Evolutionary conservation across 305 asterid genomes (phyloP).

Genomic region (Solanum chacoense): DNA sequence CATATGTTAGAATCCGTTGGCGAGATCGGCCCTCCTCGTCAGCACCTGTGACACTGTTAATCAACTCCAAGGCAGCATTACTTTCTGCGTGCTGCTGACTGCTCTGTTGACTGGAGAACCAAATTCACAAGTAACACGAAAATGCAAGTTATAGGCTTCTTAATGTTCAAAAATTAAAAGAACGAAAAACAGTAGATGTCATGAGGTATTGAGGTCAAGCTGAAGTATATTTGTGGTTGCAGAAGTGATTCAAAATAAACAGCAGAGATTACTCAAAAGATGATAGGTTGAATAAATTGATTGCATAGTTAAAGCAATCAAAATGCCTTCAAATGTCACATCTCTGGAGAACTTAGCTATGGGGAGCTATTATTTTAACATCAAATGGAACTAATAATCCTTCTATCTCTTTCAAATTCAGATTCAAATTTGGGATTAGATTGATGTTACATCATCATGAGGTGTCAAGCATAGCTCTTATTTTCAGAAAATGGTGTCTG

Average conservation of each 20-base stretch:
- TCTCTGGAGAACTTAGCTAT: not conserved
- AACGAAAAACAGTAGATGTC: not conserved
- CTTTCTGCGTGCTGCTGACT: constrained; percentile 52
- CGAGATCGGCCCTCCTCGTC: constrained; percentile 99
- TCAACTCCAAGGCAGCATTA: constrained; percentile 90
- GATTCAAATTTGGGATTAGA: not conserved
- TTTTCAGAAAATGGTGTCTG: not conserved
- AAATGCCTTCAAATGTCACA: not conserved
- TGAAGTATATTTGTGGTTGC: not conserved
- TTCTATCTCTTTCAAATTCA: not conserved
- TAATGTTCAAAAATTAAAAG: not conserved
- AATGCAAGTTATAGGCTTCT: not conserved
- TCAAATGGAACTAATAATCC: not conserved
- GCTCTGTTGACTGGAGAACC: constrained; percentile 39
- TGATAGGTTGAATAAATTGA: not conserved
- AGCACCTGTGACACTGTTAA: constrained; percentile 76
- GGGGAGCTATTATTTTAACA: not conserved
- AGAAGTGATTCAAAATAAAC: not conserved
- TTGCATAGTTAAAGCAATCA: not conserved
- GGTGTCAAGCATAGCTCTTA: not conserved
- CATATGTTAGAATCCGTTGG: constrained; percentile 85
- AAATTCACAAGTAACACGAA: not conserved
- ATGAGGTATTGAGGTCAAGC: not conserved
- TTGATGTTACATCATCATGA: not conserved
- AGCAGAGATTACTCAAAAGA: not conserved